A percentile compares a stretch with the other conserved stretches of the same genome.
Conservation (phyloP, 139 green algal species). For the Nannochloris sp. region DNA sequence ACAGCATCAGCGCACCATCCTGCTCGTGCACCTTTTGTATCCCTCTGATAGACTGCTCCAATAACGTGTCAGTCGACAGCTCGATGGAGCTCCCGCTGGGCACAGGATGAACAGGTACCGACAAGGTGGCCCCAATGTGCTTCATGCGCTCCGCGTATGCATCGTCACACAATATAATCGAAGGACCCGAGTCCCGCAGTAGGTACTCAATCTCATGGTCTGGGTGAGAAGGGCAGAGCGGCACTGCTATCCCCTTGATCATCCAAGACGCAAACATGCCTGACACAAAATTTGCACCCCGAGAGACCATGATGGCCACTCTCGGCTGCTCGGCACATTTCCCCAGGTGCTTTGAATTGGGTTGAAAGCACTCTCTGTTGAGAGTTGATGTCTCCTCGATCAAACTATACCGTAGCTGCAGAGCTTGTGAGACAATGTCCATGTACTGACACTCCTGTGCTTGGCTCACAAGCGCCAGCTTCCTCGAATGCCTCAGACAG, state of each 20-base stretch:
- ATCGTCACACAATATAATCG: conserved; percentile 32
- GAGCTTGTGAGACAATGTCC: not conserved
- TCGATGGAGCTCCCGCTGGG: not conserved
- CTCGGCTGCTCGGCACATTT: conserved; percentile 6
- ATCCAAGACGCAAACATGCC: conserved; percentile 77
- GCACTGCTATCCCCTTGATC: conserved; percentile 64
- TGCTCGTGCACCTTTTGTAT: not conserved
- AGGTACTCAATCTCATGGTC: conserved; percentile 71
- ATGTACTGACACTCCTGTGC: not conserved
- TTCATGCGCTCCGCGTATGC: conserved; percentile 19
- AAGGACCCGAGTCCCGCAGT: conserved; percentile 57
- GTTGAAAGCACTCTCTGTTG: not conserved
- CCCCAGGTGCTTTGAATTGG: not conserved
- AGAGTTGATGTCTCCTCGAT: not conserved
- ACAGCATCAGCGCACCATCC: conserved; percentile 82
- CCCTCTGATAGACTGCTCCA: not conserved
- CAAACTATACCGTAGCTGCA: not conserved
- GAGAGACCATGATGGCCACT: conserved; percentile 41
- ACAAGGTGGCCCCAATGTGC: conserved; percentile 7
- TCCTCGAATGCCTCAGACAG: not conserved
- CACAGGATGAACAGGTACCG: not conserved
- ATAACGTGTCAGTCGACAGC: not conserved
- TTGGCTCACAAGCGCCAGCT: not conserved
- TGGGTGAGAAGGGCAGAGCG: conserved; percentile 72
- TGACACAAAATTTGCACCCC: conserved; percentile 47